A percentile compares a stretch with the other conserved stretches of the same genome.
Evolutionary conservation across 768 basidiomycete species (phyloP).

Genomic region (Collybia sordida): DNA sequence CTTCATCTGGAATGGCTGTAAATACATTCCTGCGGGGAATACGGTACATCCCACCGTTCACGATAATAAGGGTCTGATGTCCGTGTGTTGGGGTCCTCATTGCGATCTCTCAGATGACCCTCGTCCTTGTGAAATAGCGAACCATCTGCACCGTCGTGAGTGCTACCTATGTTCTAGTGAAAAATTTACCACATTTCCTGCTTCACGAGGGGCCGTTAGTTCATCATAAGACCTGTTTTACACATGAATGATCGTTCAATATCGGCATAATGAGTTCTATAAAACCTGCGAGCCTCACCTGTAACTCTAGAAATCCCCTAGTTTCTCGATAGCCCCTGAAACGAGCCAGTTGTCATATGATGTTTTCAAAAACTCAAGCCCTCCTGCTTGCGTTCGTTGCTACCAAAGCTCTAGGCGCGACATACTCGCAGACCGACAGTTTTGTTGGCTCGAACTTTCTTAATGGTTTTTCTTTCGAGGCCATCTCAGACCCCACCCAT

Average conservation of each 20-base stretch:
- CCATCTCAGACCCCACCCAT: constrained; percentile 60
- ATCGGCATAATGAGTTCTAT: no score
- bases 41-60: no score
- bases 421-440: constrained; percentile 46
- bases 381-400: constrained; percentile 15
- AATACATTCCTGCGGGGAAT: no score
- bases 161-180: no score
- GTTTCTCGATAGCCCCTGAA: constrained; percentile 5
- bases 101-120: not conserved
- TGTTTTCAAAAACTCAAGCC: not conserved
- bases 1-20: no score
- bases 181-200: no score
- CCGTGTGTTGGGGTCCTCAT: not conserved
- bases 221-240: not conserved
- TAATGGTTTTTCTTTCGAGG: constrained; percentile 46
- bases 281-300: not conserved
- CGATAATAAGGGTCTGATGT: not conserved
- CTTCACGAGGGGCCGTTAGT: not conserved
- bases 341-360: not conserved
- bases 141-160: not conserved
- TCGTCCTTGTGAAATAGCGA: not conserved
- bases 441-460: constrained; percentile 48
- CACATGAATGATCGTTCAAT: not conserved
- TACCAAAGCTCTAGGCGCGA: constrained; percentile 34
- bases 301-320: no score